Conservation (phyloP, 495 filamentous ascomycete species). For the Aspergillus sclerotioniger region DNA sequence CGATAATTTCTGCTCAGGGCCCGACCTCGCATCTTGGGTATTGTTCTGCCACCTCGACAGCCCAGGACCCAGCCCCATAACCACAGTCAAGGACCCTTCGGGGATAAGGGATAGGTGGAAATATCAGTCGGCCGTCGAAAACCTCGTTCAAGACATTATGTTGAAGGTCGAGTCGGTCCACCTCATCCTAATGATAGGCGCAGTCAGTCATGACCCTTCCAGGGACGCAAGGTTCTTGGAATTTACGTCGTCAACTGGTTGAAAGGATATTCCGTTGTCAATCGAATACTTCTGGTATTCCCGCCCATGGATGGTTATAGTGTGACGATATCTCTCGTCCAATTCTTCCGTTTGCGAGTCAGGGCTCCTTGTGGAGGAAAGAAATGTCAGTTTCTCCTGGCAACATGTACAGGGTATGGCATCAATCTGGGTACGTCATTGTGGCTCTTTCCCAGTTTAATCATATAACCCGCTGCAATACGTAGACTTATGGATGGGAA, state of each 20-base stretch:
- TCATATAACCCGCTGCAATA: background rate
- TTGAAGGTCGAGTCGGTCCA: constrained; percentile 68
- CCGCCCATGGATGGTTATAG: constrained; percentile 63
- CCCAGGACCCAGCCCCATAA: constrained; percentile 65
- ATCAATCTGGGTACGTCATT: constrained; percentile 36
- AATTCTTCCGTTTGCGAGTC: constrained; percentile 53
- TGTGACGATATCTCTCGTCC: constrained; percentile 60
- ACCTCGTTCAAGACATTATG: constrained; percentile 68
- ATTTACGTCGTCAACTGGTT: constrained; percentile 81
- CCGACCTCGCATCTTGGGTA: constrained; percentile 72
- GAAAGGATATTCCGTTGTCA: constrained; percentile 69
- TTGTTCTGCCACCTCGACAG: constrained; percentile 58
- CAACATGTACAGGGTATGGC: constrained; percentile 7
- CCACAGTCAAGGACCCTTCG: constrained; percentile 75
- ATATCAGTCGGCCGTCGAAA: constrained; percentile 76
- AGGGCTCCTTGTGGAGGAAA: constrained; percentile 38
- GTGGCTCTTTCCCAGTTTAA: constrained; percentile 10
- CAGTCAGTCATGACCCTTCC: constrained; percentile 15
- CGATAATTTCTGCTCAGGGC: background rate
- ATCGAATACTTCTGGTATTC: constrained; percentile 74
- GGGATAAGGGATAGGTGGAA: constrained; percentile 67
- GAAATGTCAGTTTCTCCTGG: constrained; percentile 21
- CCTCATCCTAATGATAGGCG: constrained; percentile 64
- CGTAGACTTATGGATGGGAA: constrained; percentile 11
- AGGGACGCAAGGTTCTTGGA: background rate